Evolutionary conservation across 1,284 basidiomycete genomes (phyloP).

Genomic region (Boletus semigastroideus): DNA sequence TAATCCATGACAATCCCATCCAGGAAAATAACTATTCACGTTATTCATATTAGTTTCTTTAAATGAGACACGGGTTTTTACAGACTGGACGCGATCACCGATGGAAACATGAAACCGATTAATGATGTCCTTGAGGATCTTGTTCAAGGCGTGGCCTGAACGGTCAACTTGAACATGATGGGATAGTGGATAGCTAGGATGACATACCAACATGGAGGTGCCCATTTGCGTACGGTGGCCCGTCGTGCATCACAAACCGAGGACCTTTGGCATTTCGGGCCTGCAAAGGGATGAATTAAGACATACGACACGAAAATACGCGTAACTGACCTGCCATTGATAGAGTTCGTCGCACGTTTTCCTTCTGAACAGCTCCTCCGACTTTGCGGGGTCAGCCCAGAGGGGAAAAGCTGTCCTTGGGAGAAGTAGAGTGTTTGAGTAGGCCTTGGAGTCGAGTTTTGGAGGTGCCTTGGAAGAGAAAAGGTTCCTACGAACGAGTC

Average conservation of each 20-base stretch:
- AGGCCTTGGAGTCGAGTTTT: conserved; percentile 32
- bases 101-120: conserved; percentile 85
- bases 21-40: conserved; percentile 78
- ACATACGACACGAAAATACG: background rate
- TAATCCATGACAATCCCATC: conserved; percentile 98
- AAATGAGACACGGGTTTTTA: conserved; percentile 1
- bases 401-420: conserved; percentile 85
- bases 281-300: conserved; percentile 39
- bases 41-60: conserved; percentile 7
- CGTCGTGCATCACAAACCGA: conserved; percentile 90
- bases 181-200: background rate
- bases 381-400: conserved; percentile 67
- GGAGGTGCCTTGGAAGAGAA: conserved; percentile 9
- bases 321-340: conserved; percentile 74
- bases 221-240: conserved; percentile 98
- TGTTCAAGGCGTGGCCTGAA: conserved; percentile 93
- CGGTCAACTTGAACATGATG: background rate
- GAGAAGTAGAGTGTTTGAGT: conserved; percentile 74
- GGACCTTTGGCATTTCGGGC: conserved; percentile 62
- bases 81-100: conserved; percentile 83
- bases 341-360: conserved; percentile 82
- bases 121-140: conserved; percentile 96
- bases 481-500: conserved; percentile 13
- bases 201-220: conserved; percentile 88
- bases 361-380: conserved; percentile 59